Evolutionary conservation across 306 rosid genomes (phyloP).

Genomic region (Vigna trinervia): DNA sequence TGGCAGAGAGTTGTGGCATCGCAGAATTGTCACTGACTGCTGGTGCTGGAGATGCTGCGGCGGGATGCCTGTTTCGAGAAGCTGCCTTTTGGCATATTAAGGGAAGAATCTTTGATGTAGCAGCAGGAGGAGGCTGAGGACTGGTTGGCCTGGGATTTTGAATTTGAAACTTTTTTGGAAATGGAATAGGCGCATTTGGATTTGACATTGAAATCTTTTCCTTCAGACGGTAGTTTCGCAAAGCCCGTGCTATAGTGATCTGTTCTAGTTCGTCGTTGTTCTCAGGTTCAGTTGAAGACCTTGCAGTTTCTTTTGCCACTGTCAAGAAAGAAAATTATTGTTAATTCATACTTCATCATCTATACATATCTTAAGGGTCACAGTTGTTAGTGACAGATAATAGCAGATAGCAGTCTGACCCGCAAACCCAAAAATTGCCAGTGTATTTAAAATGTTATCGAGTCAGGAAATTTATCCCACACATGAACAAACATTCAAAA

Average conservation of each 20-base stretch:
- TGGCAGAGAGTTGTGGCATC: conserved; percentile 43
- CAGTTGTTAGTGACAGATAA: not conserved
- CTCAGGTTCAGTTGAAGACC: conserved; percentile 88
- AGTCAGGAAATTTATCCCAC: not conserved
- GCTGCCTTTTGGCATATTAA: conserved; percentile 73
- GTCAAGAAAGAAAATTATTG: conserved; percentile 45
- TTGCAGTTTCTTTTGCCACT: conserved; percentile 94
- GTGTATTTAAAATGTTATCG: not conserved
- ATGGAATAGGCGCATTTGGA: conserved; percentile 70
- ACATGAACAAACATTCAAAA: not conserved
- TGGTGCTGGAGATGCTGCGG: conserved; percentile 32
- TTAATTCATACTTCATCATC: conserved; percentile 29
- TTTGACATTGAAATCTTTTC: conserved; percentile 80
- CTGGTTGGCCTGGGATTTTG: conserved; percentile 86
- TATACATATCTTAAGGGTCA: not conserved
- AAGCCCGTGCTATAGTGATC: conserved; percentile 91
- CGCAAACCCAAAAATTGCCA: not conserved
- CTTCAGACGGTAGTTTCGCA: conserved; percentile 75
- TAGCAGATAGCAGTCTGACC: not conserved
- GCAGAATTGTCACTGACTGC: conserved; percentile 49
- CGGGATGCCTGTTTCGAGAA: conserved; percentile 57
- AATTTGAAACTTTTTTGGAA: conserved; percentile 72
- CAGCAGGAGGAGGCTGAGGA: conserved; percentile 73
- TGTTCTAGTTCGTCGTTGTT: conserved; percentile 91
- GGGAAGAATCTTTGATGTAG: conserved; percentile 92